Conservation (phyloP, 148 eudicot genomes). For the Chenopodium quinoa region DNA sequence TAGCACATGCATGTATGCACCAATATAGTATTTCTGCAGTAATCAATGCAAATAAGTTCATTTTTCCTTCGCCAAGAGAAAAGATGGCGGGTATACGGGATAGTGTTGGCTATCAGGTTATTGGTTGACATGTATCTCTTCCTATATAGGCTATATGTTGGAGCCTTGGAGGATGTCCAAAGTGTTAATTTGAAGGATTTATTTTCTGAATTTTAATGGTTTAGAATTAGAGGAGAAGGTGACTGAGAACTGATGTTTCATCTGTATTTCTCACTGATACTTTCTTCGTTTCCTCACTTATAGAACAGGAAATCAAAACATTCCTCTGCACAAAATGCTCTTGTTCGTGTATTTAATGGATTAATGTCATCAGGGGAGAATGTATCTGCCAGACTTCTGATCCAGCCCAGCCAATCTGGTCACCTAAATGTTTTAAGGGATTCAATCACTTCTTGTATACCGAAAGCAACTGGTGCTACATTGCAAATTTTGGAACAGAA, state of each 20-base stretch:
- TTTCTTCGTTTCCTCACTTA: constrained; percentile 7
- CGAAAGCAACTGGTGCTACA: constrained; percentile 30
- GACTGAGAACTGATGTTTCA: neutral
- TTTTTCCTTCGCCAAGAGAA: neutral
- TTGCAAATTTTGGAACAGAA: constrained; percentile 35
- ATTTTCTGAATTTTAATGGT: neutral
- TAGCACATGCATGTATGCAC: neutral
- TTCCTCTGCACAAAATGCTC: constrained; percentile 55
- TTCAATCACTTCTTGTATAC: constrained; percentile 33
- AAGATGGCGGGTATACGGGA: neutral
- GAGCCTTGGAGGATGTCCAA: neutral
- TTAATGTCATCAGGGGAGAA: constrained; percentile 19
- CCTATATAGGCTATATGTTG: neutral
- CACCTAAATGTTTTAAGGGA: constrained; percentile 31
- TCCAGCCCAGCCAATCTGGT: constrained; percentile 33
- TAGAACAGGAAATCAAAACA: constrained; percentile 35
- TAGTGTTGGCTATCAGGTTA: neutral
- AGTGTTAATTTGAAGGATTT: neutral
- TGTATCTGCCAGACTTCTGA: constrained; percentile 40
- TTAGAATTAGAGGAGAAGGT: neutral
- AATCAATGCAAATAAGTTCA: neutral
- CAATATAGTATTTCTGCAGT: neutral
- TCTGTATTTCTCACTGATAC: constrained; percentile 5
- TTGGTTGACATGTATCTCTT: neutral
- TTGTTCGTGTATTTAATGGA: constrained; percentile 40